Conservation (phyloP, 805 yeast genomes). For the Candida jianshihensis region DNA sequence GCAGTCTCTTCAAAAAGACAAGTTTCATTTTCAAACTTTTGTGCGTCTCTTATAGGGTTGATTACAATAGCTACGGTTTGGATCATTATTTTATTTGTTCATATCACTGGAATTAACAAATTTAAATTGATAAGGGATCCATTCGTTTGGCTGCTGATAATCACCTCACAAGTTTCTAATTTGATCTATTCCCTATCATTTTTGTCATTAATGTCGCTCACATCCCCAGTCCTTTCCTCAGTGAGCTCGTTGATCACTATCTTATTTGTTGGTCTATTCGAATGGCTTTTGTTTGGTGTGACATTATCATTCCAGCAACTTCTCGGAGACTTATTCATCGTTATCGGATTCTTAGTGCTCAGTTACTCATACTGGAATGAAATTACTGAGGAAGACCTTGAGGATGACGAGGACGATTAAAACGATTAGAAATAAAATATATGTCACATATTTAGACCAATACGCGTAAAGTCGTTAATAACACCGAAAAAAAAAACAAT, state of each 20-base stretch:
- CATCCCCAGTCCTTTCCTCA: constrained; percentile 77
- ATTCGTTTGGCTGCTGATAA: constrained; percentile 36
- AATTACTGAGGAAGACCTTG: constrained; percentile 38
- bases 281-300: constrained; percentile 61
- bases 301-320: constrained; percentile 49
- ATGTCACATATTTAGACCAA: no score
- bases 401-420: constrained; percentile 27
- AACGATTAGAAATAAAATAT: no score
- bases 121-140: constrained; percentile 45
- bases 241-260: constrained; percentile 68
- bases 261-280: constrained; percentile 69
- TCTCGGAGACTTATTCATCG: constrained; percentile 62
- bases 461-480: neutral
- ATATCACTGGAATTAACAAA: constrained; percentile 47
- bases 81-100: constrained; percentile 39
- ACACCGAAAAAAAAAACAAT: neutral
- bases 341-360: constrained; percentile 61
- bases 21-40: constrained; percentile 72
- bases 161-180: constrained; percentile 54
- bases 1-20: constrained; percentile 60
- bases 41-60: constrained; percentile 62
- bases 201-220: constrained; percentile 70
- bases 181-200: constrained; percentile 65
- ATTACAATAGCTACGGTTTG: constrained; percentile 46
- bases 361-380: constrained; percentile 63